These are phyloP conservation scores for Fusarium camptoceras DNA, from an alignment of 2,329 filamentous ascomycete species.

Conservation along the genomic window DNA sequence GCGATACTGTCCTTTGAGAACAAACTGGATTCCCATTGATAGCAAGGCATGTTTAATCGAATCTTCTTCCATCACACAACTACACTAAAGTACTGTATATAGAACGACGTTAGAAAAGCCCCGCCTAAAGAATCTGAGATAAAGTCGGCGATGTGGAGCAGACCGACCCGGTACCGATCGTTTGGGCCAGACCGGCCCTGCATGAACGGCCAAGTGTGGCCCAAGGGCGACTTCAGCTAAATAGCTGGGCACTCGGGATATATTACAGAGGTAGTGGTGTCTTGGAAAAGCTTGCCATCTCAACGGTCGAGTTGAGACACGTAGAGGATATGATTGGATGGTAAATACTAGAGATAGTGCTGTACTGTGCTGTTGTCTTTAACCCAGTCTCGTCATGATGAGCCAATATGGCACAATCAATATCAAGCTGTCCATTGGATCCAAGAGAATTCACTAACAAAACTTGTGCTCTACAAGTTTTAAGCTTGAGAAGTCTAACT, in stretches of 20 bases:
- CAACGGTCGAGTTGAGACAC: constrained; percentile 4
- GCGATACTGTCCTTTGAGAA: neutral
- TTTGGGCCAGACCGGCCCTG: constrained; percentile 16
- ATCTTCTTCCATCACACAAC: neutral
- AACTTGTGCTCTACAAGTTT: neutral
- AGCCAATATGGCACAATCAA: constrained; percentile 37
- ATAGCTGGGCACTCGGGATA: constrained; percentile 7
- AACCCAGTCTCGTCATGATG: constrained; percentile 30
- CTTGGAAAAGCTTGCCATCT: constrained; percentile 1
- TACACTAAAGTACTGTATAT: neutral
- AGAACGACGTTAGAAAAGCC: neutral
- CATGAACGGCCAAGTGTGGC: neutral
- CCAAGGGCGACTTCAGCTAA: constrained; percentile 3
- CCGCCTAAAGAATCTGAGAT: constrained; percentile 5
- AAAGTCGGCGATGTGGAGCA: constrained; percentile 21
- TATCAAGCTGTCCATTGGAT: constrained; percentile 6
- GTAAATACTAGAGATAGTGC: neutral
- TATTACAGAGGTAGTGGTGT: neutral
- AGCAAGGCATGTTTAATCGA: neutral
- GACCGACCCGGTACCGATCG: constrained; percentile 20
- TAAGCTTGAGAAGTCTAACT: neutral
- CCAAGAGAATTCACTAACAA: neutral
- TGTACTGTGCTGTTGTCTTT: constrained; percentile 19
- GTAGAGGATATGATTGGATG: constrained; percentile 19
- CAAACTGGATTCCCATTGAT: neutral